phyloP scores from a whole-genome alignment of 768 basidiomycete genomes.

The Leccinum incarnatum region DNA sequence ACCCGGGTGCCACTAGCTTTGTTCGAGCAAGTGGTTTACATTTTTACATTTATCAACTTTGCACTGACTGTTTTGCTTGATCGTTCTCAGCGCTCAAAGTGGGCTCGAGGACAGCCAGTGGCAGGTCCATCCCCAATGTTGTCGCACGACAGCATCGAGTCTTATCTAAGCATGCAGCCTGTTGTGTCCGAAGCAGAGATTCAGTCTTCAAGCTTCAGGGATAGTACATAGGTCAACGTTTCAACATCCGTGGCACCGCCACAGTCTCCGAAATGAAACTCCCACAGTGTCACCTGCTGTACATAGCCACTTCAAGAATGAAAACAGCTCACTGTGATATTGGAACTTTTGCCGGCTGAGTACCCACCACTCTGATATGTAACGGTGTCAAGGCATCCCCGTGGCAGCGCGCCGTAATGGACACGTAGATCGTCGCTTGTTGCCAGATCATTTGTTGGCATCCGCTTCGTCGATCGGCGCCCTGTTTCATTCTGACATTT shows the following conservation, averaged over 20 bases:
- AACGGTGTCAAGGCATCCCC: no score
- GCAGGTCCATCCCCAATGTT: background rate
- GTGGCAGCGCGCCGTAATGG: no score
- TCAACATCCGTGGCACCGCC: no score
- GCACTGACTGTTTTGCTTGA: background rate
- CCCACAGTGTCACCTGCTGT: no score
- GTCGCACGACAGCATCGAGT: background rate
- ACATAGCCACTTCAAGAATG: no score
- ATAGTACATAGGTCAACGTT: no score
- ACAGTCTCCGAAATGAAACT: no score
- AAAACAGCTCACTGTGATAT: no score
- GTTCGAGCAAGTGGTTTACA: background rate
- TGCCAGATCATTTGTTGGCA: background rate
- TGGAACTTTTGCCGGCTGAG: no score
- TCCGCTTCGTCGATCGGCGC: background rate
- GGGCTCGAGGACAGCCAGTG: background rate
- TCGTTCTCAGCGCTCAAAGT: background rate
- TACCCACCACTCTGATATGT: no score
- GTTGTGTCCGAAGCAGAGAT: background rate
- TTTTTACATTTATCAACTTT: background rate
- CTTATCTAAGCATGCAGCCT: background rate
- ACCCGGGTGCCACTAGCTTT: background rate
- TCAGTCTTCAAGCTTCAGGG: background rate
- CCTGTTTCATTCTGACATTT: background rate
- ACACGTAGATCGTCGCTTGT: background rate